Conservation (phyloP, 2,329 filamentous ascomycete genomes). For the Exophiala lecanii-corni region DNA sequence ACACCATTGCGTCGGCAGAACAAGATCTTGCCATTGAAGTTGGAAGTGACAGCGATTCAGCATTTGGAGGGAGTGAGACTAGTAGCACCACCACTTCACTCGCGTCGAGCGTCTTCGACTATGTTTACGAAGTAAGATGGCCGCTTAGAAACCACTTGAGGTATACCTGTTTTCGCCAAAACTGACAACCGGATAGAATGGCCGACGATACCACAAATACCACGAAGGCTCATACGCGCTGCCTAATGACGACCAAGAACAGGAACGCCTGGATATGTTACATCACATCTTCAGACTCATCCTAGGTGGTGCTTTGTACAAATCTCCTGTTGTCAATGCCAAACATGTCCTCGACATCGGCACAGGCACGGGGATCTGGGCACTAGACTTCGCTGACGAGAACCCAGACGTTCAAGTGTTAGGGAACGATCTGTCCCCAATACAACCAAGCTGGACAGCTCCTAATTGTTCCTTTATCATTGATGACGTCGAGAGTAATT, state of each 20-base stretch:
- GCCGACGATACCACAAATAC: conserved; percentile 38
- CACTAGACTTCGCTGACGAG: conserved; percentile 38
- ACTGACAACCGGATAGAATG: conserved; percentile 32
- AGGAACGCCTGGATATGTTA: conserved; percentile 27
- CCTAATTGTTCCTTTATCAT: conserved; percentile 54
- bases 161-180: not conserved
- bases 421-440: conserved; percentile 26
- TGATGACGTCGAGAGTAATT: conserved; percentile 54
- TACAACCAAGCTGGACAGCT: conserved; percentile 37
- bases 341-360: conserved; percentile 32
- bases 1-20: not conserved
- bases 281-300: conserved; percentile 11
- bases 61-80: conserved; percentile 5
- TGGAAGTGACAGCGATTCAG: conserved; percentile 1
- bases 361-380: conserved; percentile 34
- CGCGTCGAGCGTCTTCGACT: conserved; percentile 9
- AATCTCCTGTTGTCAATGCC: conserved; percentile 21
- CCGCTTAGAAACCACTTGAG: no score
- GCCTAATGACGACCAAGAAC: conserved; percentile 34
- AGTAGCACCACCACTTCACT: conserved; percentile 2
- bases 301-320: conserved; percentile 25
- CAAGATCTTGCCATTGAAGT: not conserved
- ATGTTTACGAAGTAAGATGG: conserved; percentile 13
- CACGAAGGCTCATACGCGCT: conserved; percentile 38
- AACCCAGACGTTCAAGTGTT: conserved; percentile 23